These are phyloP conservation scores for Jatropha podagrica DNA, from an alignment of 441 rosid species.

Conservation along the genomic window DNA sequence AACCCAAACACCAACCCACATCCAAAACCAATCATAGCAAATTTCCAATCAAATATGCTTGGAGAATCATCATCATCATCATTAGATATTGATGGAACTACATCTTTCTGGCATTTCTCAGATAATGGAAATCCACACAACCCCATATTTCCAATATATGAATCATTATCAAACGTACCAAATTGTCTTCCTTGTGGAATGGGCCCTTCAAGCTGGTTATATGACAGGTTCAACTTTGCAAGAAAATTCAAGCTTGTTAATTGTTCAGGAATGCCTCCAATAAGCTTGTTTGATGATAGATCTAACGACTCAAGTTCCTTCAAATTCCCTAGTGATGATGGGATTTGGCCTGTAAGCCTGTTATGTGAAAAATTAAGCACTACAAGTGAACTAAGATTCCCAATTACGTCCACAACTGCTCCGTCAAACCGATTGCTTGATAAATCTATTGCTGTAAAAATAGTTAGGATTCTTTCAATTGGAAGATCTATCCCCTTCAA, in stretches of 20 bases:
- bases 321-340: constrained; percentile 28
- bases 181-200: constrained; percentile 18
- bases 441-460: constrained; percentile 24
- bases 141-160: constrained; percentile 15
- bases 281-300: constrained; percentile 28
- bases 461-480: constrained; percentile 9
- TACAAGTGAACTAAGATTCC: constrained; percentile 20
- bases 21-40: constrained; percentile 8
- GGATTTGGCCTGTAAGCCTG: constrained; percentile 23
- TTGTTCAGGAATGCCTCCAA: constrained; percentile 26
- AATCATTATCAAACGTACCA: constrained; percentile 2
- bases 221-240: constrained; percentile 4
- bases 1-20: constrained; percentile 12
- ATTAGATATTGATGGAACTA: neutral
- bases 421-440: constrained; percentile 29
- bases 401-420: constrained; percentile 23
- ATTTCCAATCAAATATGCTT: constrained; percentile 11
- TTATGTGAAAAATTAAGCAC: constrained; percentile 35
- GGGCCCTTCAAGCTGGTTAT: constrained; percentile 25
- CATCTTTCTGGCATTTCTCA: neutral
- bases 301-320: constrained; percentile 23
- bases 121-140: constrained; percentile 24
- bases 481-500: constrained; percentile 13
- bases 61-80: constrained; percentile 2
- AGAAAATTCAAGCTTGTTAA: constrained; percentile 24